Conservation (phyloP, 306 rosid species). For the Quercus wislizeni region DNA sequence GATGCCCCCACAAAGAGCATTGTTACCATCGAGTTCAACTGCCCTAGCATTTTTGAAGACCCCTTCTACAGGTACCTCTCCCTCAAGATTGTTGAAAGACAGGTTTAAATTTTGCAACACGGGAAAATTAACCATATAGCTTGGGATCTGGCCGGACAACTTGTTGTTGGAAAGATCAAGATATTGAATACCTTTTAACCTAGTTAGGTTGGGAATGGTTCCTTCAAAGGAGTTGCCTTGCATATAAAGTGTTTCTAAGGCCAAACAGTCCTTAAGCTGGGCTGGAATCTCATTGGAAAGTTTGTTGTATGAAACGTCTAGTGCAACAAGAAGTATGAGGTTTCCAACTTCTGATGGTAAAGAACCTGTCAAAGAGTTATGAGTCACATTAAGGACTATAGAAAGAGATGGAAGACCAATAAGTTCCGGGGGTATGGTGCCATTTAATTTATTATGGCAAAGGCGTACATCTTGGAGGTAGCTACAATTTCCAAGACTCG, state of each 20-base stretch:
- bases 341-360: too few species aligned
- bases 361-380: too few species aligned
- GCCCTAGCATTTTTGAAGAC: neutral
- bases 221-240: too few species aligned
- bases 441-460: neutral
- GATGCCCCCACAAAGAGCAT: neutral
- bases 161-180: neutral
- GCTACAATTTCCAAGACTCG: neutral
- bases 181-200: too few species aligned
- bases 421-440: neutral
- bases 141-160: neutral
- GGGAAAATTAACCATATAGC: neutral
- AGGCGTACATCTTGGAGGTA: neutral
- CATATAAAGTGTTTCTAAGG: too few species aligned
- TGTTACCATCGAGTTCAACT: neutral
- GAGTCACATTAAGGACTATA: neutral
- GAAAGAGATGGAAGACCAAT: neutral
- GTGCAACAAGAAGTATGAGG: too few species aligned
- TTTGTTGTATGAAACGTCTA: too few species aligned
- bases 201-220: too few species aligned
- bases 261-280: too few species aligned
- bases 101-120: neutral
- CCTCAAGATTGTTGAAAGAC: neutral
- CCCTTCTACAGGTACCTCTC: neutral
- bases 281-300: too few species aligned